A percentile compares a stretch with the other conserved stretches of the same genome.
These are phyloP conservation scores for Penicillium malachiteum DNA, from an alignment of 495 filamentous ascomycete genomes.

Conservation along the genomic window DNA sequence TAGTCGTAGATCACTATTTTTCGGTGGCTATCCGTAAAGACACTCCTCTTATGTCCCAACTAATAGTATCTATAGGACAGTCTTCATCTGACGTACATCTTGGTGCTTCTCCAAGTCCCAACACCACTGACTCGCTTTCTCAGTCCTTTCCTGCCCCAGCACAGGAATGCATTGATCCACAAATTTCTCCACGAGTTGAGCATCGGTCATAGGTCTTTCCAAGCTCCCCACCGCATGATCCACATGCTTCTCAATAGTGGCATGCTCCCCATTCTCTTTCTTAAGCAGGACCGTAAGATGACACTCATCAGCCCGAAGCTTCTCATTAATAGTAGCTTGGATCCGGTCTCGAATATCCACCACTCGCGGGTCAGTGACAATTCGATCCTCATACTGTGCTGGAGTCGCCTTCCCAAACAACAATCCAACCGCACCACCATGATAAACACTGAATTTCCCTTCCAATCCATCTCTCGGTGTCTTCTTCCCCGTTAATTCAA, in stretches of 20 bases:
- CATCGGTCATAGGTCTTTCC: constrained; percentile 45
- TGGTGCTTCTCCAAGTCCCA: constrained; percentile 13
- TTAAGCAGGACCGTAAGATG: constrained; percentile 33
- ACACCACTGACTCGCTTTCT: constrained; percentile 19
- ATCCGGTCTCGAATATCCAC: constrained; percentile 42
- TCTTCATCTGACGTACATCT: constrained; percentile 14
- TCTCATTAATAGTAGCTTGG: constrained; percentile 38
- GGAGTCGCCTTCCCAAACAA: constrained; percentile 52
- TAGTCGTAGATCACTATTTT: neutral
- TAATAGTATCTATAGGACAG: constrained; percentile 10
- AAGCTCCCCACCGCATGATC: constrained; percentile 52
- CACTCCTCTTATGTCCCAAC: too few relatives aligned
- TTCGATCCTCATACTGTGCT: constrained; percentile 46
- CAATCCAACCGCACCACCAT: constrained; percentile 49
- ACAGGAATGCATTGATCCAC: constrained; percentile 33
- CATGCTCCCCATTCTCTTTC: constrained; percentile 22
- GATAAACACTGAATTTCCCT: constrained; percentile 55
- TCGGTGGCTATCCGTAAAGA: too few relatives aligned
- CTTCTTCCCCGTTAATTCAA: constrained; percentile 53
- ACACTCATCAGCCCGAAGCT: constrained; percentile 42
- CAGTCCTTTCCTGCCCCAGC: constrained; percentile 14
- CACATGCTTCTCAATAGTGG: constrained; percentile 41
- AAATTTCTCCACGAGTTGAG: constrained; percentile 47
- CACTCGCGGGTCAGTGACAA: constrained; percentile 37
- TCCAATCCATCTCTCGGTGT: constrained; percentile 49